Percentiles rank a stretch among this genome's conserved stretches.
Evolutionary conservation across 768 basidiomycete species (phyloP).

Genomic region (Omphalotus guepiniiformis): DNA sequence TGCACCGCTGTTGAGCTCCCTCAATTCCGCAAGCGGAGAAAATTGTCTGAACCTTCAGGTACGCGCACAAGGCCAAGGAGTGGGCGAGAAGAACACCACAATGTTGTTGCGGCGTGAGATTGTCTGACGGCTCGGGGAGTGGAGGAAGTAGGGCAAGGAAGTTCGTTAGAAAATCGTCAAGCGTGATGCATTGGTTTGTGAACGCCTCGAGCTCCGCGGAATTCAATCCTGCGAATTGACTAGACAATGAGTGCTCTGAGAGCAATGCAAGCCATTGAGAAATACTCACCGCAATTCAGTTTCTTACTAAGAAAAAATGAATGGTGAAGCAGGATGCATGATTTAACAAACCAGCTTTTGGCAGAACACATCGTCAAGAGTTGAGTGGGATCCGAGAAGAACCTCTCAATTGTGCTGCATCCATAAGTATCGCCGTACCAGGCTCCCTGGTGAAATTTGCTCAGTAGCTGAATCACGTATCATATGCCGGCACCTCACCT

Average conservation of each 20-base stretch:
- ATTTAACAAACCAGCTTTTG: constrained; percentile 11
- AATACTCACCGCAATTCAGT: constrained; percentile 13
- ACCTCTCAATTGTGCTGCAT: constrained; percentile 1
- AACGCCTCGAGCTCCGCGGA: constrained; percentile 12
- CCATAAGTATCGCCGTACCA: constrained; percentile 10
- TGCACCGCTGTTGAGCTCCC: constrained; percentile 5
- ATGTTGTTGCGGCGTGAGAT: neutral
- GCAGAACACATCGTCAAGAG: constrained; percentile 2
- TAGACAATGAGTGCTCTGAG: neutral
- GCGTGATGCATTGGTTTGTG: constrained; percentile 8
- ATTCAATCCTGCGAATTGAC: constrained; percentile 6
- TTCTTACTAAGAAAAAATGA: constrained; percentile 9
- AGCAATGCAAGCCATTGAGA: neutral
- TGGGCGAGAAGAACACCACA: constrained; percentile 14
- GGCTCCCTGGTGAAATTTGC: constrained; percentile 8
- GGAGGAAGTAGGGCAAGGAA: constrained; percentile 12
- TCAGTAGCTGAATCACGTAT: neutral
- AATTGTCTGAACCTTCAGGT: constrained; percentile 16
- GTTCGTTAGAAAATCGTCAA: constrained; percentile 13
- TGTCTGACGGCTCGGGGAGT: neutral
- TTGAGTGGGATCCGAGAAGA: constrained; percentile 7
- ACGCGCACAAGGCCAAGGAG: constrained; percentile 12
- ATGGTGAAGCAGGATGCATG: constrained; percentile 16
- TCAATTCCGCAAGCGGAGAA: constrained; percentile 3
- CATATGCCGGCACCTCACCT: neutral